These are phyloP conservation scores for Gracilaria caudata DNA, from an alignment of 23 red algal genomes.

Conservation along the genomic window DNA sequence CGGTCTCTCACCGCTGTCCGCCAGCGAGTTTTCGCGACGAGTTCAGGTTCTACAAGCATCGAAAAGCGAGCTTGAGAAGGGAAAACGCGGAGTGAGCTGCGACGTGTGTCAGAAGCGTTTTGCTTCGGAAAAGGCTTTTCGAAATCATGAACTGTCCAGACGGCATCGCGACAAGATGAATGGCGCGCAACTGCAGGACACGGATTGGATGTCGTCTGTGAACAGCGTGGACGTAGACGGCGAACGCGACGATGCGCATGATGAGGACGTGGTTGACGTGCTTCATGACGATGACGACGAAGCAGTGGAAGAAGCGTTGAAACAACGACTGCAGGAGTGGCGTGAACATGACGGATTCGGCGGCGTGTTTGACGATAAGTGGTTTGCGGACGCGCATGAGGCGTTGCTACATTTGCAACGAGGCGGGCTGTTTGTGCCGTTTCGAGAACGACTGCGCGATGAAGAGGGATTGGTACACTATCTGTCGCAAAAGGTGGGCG, in stretches of 20 bases:
- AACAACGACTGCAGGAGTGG: conserved; percentile 45
- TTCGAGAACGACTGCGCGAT: conserved; percentile 70
- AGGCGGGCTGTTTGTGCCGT: conserved; percentile 85
- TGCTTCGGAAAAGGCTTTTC: conserved; percentile 69
- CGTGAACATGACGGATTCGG: not conserved
- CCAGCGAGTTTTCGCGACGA: conserved; percentile 63
- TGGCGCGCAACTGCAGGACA: not conserved
- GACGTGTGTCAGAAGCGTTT: conserved; percentile 83
- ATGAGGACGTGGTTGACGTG: conserved; percentile 8
- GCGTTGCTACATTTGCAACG: conserved; percentile 77
- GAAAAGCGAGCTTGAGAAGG: not conserved
- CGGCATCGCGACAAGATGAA: conserved; percentile 71
- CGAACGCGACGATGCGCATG: not conserved
- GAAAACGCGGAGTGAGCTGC: conserved; percentile 34
- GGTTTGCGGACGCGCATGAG: conserved; percentile 36
- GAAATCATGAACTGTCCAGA: conserved; percentile 81
- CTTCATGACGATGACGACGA: conserved; percentile 24
- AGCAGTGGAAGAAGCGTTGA: conserved; percentile 27
- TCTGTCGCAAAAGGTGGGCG: conserved; percentile 85
- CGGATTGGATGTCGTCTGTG: conserved; percentile 18
- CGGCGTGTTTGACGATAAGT: conserved; percentile 81
- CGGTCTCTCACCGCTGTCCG: conserved; percentile 52
- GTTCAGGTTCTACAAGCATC: conserved; percentile 13
- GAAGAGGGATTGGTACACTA: conserved; percentile 80
- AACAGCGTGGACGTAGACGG: conserved; percentile 15